Percentiles rank a stretch among this genome's conserved stretches.
phyloP scores from a whole-genome alignment of 2,329 filamentous ascomycete genomes.

The Fusarium albosuccineum region DNA sequence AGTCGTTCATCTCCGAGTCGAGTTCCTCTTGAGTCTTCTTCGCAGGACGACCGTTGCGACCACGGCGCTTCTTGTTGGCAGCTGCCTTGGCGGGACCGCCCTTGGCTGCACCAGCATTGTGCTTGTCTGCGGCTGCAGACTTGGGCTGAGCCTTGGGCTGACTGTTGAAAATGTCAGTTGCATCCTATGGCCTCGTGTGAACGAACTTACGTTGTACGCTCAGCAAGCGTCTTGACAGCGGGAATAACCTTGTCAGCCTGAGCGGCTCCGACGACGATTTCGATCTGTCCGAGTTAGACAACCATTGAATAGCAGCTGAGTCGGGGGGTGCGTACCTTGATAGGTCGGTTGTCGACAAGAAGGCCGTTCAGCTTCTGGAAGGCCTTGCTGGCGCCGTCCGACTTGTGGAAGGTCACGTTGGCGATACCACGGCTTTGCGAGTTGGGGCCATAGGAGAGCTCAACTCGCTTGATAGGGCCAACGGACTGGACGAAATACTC shows the following conservation, averaged over 20 bases:
- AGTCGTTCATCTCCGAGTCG: slow-evolving; percentile 97
- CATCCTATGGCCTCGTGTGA: neutral
- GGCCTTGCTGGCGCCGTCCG: slow-evolving; percentile 86
- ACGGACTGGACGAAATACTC: slow-evolving; percentile 94
- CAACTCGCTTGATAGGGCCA: slow-evolving; percentile 90
- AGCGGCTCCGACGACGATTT: slow-evolving; percentile 86
- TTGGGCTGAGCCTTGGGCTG: slow-evolving; percentile 71
- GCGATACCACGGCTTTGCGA: slow-evolving; percentile 93
- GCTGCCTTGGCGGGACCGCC: slow-evolving; percentile 57
- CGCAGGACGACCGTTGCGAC: slow-evolving; percentile 71
- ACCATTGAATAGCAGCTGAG: neutral
- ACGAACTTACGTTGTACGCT: slow-evolving; percentile 78
- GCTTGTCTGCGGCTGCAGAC: slow-evolving; percentile 82
- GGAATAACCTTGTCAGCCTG: slow-evolving; percentile 76
- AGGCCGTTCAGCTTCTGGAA: slow-evolving; percentile 88
- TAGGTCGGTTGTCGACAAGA: slow-evolving; percentile 87
- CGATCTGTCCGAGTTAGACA: slow-evolving; percentile 71
- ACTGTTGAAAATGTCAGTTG: slow-evolving; percentile 47
- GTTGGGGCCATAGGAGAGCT: slow-evolving; percentile 92
- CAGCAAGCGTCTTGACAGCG: slow-evolving; percentile 78
- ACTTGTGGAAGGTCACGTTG: slow-evolving; percentile 86
- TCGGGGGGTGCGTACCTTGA: slow-evolving; percentile 75
- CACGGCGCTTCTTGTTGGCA: slow-evolving; percentile 66
- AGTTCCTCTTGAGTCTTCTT: slow-evolving; percentile 96
- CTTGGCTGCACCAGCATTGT: slow-evolving; percentile 64